phyloP scores from a whole-genome alignment of 139 green algal species.

The Diplosphaera chodatii region DNA sequence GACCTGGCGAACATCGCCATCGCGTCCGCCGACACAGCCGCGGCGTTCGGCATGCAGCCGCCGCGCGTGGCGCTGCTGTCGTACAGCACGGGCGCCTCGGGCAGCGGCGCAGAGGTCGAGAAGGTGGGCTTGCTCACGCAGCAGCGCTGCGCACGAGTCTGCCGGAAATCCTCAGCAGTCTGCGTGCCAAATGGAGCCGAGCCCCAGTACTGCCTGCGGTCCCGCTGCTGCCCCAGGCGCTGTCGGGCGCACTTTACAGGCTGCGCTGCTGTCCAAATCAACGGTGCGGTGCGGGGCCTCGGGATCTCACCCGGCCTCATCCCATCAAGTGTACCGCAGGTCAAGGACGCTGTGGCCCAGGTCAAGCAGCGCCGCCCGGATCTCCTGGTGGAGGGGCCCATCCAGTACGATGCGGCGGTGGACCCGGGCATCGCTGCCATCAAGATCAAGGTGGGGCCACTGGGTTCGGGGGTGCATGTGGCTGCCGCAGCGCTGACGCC shows the following conservation, averaged over 20 bases:
- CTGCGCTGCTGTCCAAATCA: too few species aligned
- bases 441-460: constrained; percentile 61
- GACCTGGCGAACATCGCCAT: constrained; percentile 78
- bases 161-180: too few species aligned
- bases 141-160: too few species aligned
- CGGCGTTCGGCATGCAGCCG: constrained; percentile 78
- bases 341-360: constrained; percentile 60
- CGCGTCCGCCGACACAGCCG: constrained; percentile 68
- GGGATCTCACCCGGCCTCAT: background rate
- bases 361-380: constrained; percentile 54
- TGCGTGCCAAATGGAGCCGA: too few species aligned
- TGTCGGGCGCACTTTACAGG: too few species aligned
- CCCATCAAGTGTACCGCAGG: too few species aligned
- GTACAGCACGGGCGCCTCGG: constrained; percentile 74
- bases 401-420: constrained; percentile 85
- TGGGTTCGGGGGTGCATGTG: background rate
- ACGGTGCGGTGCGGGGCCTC: too few species aligned
- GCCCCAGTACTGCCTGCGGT: too few species aligned
- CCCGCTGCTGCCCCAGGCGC: too few species aligned
- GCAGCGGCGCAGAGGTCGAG: constrained; percentile 53
- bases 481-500: too few species aligned
- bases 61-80: constrained; percentile 81
- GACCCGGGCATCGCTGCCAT: constrained; percentile 60
- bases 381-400: constrained; percentile 66
- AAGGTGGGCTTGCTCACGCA: background rate